phyloP scores from a whole-genome alignment of 345 rosid species.

The Balakata baccata region DNA sequence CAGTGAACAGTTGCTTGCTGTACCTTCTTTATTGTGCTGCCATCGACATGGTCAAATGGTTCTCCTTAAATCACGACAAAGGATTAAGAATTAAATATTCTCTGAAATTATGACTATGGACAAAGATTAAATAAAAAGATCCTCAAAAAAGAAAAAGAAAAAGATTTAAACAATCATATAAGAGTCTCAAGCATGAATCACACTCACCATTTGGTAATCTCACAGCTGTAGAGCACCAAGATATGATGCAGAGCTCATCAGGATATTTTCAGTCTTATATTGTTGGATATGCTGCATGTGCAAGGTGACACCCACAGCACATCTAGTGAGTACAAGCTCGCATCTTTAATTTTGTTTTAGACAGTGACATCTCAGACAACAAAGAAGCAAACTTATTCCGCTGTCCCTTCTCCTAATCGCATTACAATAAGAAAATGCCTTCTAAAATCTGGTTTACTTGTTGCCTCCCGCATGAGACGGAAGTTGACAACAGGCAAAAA shows the following conservation, averaged over 20 bases:
- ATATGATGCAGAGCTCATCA: background rate
- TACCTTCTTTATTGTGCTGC: background rate
- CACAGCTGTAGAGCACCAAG: background rate
- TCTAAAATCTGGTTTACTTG: background rate
- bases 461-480: background rate
- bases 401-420: background rate
- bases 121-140: background rate
- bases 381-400: background rate
- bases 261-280: background rate
- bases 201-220: background rate
- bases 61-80: background rate
- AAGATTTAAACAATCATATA: background rate
- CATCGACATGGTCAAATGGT: background rate
- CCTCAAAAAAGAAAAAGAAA: background rate
- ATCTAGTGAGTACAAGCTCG: conserved; percentile 6
- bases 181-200: background rate
- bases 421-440: background rate
- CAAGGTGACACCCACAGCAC: conserved; percentile 7
- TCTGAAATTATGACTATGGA: background rate
- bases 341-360: background rate
- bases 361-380: background rate
- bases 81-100: background rate
- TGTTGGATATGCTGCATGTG: conserved; percentile 3
- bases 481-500: background rate
- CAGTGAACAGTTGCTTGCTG: background rate